Conservation (phyloP, 2,329 filamentous ascomycete genomes). For the Rachicladosporium sp. region DNA sequence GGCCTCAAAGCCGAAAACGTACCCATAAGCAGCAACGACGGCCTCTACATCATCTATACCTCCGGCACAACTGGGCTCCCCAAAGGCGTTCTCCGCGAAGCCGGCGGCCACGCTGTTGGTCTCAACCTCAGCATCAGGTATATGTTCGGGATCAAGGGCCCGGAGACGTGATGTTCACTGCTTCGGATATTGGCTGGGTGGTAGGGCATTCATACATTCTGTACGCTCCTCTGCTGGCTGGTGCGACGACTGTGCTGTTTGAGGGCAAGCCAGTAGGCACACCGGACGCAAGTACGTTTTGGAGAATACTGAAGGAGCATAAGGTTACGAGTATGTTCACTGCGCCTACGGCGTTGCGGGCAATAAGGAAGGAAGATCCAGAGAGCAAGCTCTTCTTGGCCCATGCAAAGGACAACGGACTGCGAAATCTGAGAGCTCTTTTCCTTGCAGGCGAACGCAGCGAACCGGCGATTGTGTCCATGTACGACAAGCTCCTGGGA, state of each 20-base stretch:
- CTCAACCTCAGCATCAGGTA: slow-evolving; percentile 72
- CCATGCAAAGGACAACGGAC: slow-evolving; percentile 54
- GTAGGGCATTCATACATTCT: slow-evolving; percentile 80
- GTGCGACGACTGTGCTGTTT: slow-evolving; percentile 76
- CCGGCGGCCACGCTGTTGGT: slow-evolving; percentile 77
- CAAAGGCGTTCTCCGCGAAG: slow-evolving; percentile 72
- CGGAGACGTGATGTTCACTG: slow-evolving; percentile 69
- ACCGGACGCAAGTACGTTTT: slow-evolving; percentile 76
- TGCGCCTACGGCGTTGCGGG: slow-evolving; percentile 74
- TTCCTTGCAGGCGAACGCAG: slow-evolving; percentile 85
- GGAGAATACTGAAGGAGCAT: slow-evolving; percentile 75
- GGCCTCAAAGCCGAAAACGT: slow-evolving; percentile 61
- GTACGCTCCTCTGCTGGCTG: slow-evolving; percentile 74
- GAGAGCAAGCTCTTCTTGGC: slow-evolving; percentile 53
- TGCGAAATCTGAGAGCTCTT: slow-evolving; percentile 59
- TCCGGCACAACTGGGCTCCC: slow-evolving; percentile 70
- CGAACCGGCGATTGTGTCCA: slow-evolving; percentile 71
- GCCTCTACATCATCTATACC: slow-evolving; percentile 84
- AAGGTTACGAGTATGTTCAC: slow-evolving; percentile 76
- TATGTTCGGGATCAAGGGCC: slow-evolving; percentile 69
- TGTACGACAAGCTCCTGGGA: slow-evolving; percentile 63
- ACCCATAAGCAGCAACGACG: slow-evolving; percentile 63
- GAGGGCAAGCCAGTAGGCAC: slow-evolving; percentile 92
- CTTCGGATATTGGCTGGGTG: slow-evolving; percentile 86
- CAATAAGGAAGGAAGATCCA: slow-evolving; percentile 76